Evolutionary conservation across 2,329 filamentous ascomycete genomes (phyloP).

Genomic region (Ophiocordyceps camponoti-floridani): DNA sequence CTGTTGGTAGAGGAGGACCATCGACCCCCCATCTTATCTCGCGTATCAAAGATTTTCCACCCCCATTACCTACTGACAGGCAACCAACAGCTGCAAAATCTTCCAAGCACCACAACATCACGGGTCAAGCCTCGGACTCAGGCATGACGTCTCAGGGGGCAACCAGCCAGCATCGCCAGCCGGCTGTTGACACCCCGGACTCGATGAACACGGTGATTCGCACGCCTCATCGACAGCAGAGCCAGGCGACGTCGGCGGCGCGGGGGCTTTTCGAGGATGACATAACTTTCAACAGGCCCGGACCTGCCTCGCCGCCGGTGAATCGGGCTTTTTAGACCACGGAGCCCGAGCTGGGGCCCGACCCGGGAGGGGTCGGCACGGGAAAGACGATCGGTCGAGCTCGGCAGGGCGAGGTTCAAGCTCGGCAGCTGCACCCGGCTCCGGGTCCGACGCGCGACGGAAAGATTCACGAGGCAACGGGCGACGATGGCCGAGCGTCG

Average conservation of each 20-base stretch:
- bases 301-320: conserved; percentile 1
- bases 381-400: not conserved
- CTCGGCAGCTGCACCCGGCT: not conserved
- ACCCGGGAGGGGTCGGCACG: conserved; percentile 4
- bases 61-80: not conserved
- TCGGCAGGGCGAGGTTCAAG: not conserved
- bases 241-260: conserved; percentile 8
- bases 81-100: not conserved
- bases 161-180: not conserved
- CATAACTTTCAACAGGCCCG: conserved; percentile 10
- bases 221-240: conserved; percentile 11
- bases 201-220: conserved; percentile 21
- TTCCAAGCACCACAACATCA: not conserved
- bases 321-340: conserved; percentile 17
- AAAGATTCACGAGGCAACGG: too few relatives aligned
- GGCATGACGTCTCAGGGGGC: not conserved
- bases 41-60: not conserved
- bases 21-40: not conserved
- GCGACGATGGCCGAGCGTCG: too few relatives aligned
- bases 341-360: conserved; percentile 3
- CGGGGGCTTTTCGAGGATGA: conserved; percentile 15
- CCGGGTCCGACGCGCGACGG: too few relatives aligned
- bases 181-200: conserved; percentile 2
- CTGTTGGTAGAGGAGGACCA: too few relatives aligned
- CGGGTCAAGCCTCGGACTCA: not conserved